Evolutionary conservation across 305 asterid genomes (phyloP), one percentile per base, ranked within the genome.

Genomic region (Solanum chacoense): DNA sequence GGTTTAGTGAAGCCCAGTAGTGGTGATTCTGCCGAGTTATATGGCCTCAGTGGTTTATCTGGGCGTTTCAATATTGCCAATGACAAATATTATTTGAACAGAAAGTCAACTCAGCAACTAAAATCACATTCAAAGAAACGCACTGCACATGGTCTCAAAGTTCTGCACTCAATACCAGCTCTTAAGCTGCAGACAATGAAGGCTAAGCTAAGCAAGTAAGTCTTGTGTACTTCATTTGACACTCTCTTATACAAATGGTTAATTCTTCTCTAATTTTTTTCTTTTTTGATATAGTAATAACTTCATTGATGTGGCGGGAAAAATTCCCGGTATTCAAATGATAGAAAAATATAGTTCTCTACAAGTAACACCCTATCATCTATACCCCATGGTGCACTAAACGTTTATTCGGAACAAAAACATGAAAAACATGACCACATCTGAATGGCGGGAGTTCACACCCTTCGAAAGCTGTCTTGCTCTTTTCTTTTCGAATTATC

Each of bases 181-280:
- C 98, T 95, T 88, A 98, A 95, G 95, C 94, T 98, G 90, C 98
- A 96, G 92, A 98, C 98, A 3, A 94, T 98, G 98, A 98, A 98
- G 93, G 94, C 96, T 78, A 98, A 94, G 92, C 94, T 98, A 77
- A 98, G 99, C 99, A 95, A 98, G 99, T 98, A 95, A 85, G 98
- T 71, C 75, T 76, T 87, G 79, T 87, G 84, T 88, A 29, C 11
- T 84, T 16, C 75, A 32, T n/a, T 84, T 84, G 87, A 32, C 75
- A 22, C 16, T 59, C n/a, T n/a, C n/a, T 32, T 32, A 32, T 55
- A 34, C 29, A 59, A 59, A 32, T 84, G 87, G 45, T 59, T 59
- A 22, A 12, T 84, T 84, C 29, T 7, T 59, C 50, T 84, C 75
- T 55, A 22, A 12, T 22, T 84, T 80, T 29, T 40, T 14, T 14